These are phyloP conservation scores for Gnomoniopsis sp. DNA, from an alignment of 2,329 filamentous ascomycete genomes.

Conservation along the genomic window DNA sequence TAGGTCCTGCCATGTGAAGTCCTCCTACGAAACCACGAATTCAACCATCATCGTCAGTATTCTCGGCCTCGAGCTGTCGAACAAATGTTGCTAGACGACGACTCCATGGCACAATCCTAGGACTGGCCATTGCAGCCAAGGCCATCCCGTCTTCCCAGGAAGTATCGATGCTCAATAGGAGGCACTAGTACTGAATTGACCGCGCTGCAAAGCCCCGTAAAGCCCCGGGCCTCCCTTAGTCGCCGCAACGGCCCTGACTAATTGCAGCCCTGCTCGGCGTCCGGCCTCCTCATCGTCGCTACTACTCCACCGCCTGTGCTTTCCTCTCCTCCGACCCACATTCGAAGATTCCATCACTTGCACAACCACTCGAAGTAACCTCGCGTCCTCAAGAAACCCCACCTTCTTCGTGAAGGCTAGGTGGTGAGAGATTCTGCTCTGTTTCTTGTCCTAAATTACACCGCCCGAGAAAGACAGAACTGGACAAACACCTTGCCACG, in stretches of 20 bases:
- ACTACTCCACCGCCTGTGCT: conserved; percentile 3
- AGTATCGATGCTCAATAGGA: too few species aligned
- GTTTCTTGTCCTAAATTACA: neutral
- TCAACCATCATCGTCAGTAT: too few species aligned
- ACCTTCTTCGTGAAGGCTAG: conserved; percentile 16
- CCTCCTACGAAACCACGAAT: too few species aligned
- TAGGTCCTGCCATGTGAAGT: too few species aligned
- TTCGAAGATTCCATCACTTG: conserved; percentile 16
- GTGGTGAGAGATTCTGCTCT: conserved; percentile 7
- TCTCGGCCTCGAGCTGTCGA: too few species aligned
- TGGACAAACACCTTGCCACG: too few species aligned
- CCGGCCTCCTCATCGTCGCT: neutral
- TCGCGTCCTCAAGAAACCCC: conserved; percentile 5
- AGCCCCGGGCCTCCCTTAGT: neutral
- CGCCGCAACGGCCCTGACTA: neutral
- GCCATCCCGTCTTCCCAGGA: neutral
- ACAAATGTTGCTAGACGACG: too few species aligned
- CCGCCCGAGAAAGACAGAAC: neutral
- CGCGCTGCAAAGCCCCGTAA: neutral
- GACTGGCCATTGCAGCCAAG: neutral
- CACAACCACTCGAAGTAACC: neutral
- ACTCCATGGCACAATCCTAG: too few species aligned
- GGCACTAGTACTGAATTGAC: neutral
- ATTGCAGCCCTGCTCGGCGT: neutral
- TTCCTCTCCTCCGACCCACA: conserved; percentile 9